Evolutionary conservation across 2,329 filamentous ascomycete species (phyloP), one percentile per base, ranked within the genome.

Genomic region (Arachnomyces sp.): DNA sequence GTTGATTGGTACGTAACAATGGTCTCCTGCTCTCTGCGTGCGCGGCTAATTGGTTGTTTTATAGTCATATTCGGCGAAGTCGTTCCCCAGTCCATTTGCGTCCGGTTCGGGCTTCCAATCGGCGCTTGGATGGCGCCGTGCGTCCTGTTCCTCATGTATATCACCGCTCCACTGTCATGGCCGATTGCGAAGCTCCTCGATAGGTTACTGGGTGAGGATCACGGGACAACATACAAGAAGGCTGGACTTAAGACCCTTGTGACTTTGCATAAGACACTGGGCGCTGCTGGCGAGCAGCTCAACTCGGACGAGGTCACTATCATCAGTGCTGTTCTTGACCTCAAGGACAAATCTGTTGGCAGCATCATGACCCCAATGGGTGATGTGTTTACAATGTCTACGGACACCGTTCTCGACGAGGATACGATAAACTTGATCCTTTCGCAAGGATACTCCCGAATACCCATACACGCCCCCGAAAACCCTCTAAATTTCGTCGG

Each of bases 221-320:
- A 96, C 59, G 90, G 90, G 39, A 95, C 89, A 1, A 81, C 90
- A 32, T 98, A 98, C 77, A 96, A 96, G 68, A 98, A 96, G 70
- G 90, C 88, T 45, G 92, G 92, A 0, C 68, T 98, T 52, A 98
- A 98, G 71, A 96, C 92, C 0, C 72, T 98, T 20, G 92, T 98
- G 18, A 94, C 88, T 0, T 72, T 98, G 12, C 92, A 98, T 68
- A 88, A 93, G 64, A 93, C 85, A 2, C 69, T 96, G 9, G 92
- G 92, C 18, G 81, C 86, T 34, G 82, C 84, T 8, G 76, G 76
- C 30, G 88, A 98, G 57, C 82, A 92, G 43, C 71, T 98, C 39
- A 96, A 95, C 63, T 84, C 94, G 51, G 92, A 98, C 57, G 92
- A 98, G 63, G 92, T 98, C 49, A 96, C 92, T 44, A 98, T 98